Percentiles rank a stretch among this genome's conserved stretches.
Conservation (phyloP, 2,329 filamentous ascomycete species). For the Pseudocercospora cruenta region DNA sequence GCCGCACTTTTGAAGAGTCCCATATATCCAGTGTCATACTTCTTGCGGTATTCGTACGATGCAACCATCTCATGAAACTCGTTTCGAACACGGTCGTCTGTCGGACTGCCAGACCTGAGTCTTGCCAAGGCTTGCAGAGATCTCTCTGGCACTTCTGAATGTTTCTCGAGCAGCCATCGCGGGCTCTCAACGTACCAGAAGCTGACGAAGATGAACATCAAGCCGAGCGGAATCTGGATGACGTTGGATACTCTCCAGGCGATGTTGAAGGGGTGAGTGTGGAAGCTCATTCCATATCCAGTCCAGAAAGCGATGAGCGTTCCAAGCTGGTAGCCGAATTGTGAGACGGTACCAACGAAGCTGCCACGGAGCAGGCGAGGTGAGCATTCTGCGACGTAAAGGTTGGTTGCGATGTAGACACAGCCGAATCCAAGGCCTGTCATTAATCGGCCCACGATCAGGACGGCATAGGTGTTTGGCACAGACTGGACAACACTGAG, state of each 20-base stretch:
- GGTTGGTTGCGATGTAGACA: slow-evolving; percentile 48
- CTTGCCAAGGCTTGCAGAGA: slow-evolving; percentile 39
- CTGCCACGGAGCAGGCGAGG: slow-evolving; percentile 45
- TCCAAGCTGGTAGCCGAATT: slow-evolving; percentile 51
- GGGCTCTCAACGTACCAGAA: slow-evolving; percentile 47
- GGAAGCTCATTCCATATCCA: slow-evolving; percentile 50
- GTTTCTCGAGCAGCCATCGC: slow-evolving; percentile 30
- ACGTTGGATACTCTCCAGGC: slow-evolving; percentile 50
- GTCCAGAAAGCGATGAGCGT: slow-evolving; percentile 51
- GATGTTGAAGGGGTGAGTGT: slow-evolving; percentile 47
- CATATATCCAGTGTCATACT: slow-evolving; percentile 40
- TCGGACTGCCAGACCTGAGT: slow-evolving; percentile 38
- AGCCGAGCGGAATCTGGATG: slow-evolving; percentile 48
- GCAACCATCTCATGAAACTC: slow-evolving; percentile 47
- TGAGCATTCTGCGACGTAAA: slow-evolving; percentile 49
- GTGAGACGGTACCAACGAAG: slow-evolving; percentile 47
- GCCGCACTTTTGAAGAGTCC: slow-evolving; percentile 39
- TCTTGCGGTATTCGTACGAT: slow-evolving; percentile 40
- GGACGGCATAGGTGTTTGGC: slow-evolving; percentile 47
- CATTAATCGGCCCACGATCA: slow-evolving; percentile 47
- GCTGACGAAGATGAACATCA: slow-evolving; percentile 42
- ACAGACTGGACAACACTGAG: slow-evolving; percentile 45
- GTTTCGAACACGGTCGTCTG: slow-evolving; percentile 37
- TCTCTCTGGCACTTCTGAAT: slow-evolving; percentile 26
- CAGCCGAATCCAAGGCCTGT: slow-evolving; percentile 49